Evolutionary conservation across 2,329 filamentous ascomycete species (phyloP), one percentile per base, ranked within the genome.

Genomic region (Aspergillus sp.): DNA sequence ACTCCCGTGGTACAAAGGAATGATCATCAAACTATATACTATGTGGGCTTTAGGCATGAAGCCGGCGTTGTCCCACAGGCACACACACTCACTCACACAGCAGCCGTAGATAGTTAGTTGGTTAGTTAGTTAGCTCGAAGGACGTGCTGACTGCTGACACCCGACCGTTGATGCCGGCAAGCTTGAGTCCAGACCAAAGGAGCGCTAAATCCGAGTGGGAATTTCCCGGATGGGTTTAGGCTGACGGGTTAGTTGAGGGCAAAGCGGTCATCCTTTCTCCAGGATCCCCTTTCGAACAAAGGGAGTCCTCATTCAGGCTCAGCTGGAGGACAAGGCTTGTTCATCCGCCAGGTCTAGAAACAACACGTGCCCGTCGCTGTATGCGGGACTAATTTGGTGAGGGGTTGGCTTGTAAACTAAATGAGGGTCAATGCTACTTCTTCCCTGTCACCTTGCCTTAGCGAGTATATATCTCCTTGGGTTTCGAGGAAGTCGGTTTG

Each of bases 331-430:
- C 48, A 17, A 39, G 23, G 36, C 25, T 55, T 47, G 41, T 55
- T 47, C 51, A 41, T 54, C 38, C 36, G 41, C 25, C 23, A 25
- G 42, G 41, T 25, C 53, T 47, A 55, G 53, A 44, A 36, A 55
- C 41, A 55, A 32, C 68, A 70, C 67, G 68, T 70, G 68, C 61
- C 63, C 49, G n/a, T 44, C 21, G 36, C 30, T 17, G 17, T 50
- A 64, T 70, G 68, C 66, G 65, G 63, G 57, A 60, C 62, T 62
- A 64, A 59, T 17, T 42, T 21, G 53, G 25, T 17, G 25, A 42
- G 25, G 39, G 53, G 32, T 36, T 36, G 11, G 11, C 32, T 36
- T 36, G 32, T 13, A 11, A 36, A 36, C 32, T 36, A 36, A 36
- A 36, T 11, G 32, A 36, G 32, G 53, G 53, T 23, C 53, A 47